phyloP scores from a whole-genome alignment of 2,329 filamentous ascomycete species.

The Sphaerulina populicola region DNA sequence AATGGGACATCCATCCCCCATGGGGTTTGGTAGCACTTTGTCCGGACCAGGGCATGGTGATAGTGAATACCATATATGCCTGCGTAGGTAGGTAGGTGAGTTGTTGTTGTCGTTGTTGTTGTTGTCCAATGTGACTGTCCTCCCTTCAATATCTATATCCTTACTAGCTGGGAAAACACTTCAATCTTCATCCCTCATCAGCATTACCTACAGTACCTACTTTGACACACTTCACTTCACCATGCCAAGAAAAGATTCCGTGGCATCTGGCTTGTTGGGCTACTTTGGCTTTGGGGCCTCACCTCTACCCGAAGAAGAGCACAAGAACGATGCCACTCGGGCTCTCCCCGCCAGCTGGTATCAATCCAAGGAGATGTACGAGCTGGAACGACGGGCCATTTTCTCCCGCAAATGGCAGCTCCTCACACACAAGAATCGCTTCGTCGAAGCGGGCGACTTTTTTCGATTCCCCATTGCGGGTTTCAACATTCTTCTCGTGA shows the following conservation, averaged over 20 bases:
- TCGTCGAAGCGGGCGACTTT: conserved; percentile 25
- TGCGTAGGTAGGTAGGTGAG: background rate
- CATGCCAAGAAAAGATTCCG: conserved; percentile 11
- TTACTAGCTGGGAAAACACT: background rate
- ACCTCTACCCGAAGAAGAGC: conserved; percentile 18
- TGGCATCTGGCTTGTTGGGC: conserved; percentile 12
- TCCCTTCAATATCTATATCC: background rate
- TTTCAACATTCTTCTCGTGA: conserved; percentile 48
- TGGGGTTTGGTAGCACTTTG: conserved; percentile 12
- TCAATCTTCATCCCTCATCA: background rate
- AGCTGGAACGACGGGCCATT: conserved; percentile 40
- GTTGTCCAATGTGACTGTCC: background rate
- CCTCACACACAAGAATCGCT: conserved; percentile 29
- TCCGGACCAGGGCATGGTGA: conserved; percentile 2
- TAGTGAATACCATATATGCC: conserved; percentile 13
- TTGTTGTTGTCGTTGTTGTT: no score
- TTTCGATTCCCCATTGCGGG: conserved; percentile 49
- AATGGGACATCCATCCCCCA: conserved; percentile 13
- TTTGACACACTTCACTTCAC: conserved; percentile 1
- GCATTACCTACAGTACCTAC: background rate
- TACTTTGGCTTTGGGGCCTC: conserved; percentile 35
- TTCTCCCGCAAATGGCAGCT: conserved; percentile 36
- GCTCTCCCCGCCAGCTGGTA: conserved; percentile 42
- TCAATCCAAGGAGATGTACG: conserved; percentile 38
- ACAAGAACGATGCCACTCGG: conserved; percentile 29